Conservation (phyloP, 257 asterid species). For the Fraxinus cuspidata region DNA sequence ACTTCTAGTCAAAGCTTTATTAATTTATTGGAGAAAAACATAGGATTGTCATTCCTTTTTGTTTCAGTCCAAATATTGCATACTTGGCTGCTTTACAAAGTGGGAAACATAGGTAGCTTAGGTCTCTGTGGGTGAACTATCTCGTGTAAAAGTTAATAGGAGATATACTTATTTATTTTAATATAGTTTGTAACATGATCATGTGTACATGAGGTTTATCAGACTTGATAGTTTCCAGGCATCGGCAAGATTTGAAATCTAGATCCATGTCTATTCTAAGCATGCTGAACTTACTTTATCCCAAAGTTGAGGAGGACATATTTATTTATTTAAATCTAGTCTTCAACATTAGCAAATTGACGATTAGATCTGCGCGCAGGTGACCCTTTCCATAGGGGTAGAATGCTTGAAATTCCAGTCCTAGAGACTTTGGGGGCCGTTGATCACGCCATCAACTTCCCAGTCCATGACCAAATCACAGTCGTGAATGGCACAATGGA, state of each 20-base stretch:
- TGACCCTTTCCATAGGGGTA: slow-evolving; percentile 26
- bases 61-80: neutral
- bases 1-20: too few species aligned
- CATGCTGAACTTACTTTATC: too few species aligned
- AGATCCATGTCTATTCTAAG: neutral
- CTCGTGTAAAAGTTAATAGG: neutral
- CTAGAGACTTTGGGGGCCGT: slow-evolving; percentile 30
- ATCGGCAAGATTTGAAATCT: too few species aligned
- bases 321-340: too few species aligned
- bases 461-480: slow-evolving; percentile 41
- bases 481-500: slow-evolving; percentile 28
- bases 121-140: neutral
- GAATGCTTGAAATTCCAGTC: slow-evolving; percentile 40
- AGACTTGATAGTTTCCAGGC: neutral
- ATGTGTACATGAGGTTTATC: neutral
- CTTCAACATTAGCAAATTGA: neutral
- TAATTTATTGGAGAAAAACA: too few species aligned
- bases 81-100: neutral
- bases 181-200: too few species aligned
- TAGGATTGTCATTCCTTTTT: too few species aligned
- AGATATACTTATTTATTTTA: too few species aligned
- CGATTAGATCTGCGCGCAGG: neutral
- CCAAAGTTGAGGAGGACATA: too few species aligned
- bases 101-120: neutral
- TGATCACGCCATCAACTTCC: slow-evolving; percentile 27